phyloP scores from a whole-genome alignment of 2,329 filamentous ascomycete genomes.

The Mycosphaerella sp. region DNA sequence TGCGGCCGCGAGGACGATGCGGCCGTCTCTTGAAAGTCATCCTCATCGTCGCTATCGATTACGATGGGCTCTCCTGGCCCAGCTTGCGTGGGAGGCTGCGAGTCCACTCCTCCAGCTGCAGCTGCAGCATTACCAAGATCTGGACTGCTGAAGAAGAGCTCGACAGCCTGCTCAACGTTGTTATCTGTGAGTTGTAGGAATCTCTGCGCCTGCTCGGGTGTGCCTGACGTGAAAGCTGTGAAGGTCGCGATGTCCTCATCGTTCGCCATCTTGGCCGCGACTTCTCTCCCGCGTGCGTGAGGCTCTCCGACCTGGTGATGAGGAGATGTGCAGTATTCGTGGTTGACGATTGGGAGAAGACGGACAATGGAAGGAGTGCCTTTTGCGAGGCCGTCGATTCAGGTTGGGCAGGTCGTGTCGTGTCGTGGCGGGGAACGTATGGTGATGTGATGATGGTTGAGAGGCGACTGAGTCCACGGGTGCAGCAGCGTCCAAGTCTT shows the following conservation, averaged over 20 bases:
- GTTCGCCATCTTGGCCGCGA: conserved; percentile 1
- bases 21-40: conserved; percentile 27
- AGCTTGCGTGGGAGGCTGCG: conserved; percentile 31
- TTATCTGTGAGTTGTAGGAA: conserved; percentile 81
- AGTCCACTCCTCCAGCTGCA: conserved; percentile 30
- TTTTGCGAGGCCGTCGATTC: neutral
- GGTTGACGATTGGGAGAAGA: neutral
- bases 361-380: neutral
- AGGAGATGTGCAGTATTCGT: neutral
- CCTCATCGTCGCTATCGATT: conserved; percentile 61
- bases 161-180: conserved; percentile 77
- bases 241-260: conserved; percentile 69
- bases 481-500: neutral
- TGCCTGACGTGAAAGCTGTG: conserved; percentile 71
- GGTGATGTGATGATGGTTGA: neutral
- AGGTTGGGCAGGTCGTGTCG: neutral
- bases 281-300: neutral
- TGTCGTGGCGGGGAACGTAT: neutral
- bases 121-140: conserved; percentile 41
- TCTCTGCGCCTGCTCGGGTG: conserved; percentile 65
- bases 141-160: conserved; percentile 82
- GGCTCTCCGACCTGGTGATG: too few species aligned
- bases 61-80: conserved; percentile 54
- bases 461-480: neutral
- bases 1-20: conserved; percentile 24